Evolutionary conservation across 768 basidiomycete species (phyloP), one percentile per base, ranked within the genome.

Genomic region (Phanerochaete sordida): DNA sequence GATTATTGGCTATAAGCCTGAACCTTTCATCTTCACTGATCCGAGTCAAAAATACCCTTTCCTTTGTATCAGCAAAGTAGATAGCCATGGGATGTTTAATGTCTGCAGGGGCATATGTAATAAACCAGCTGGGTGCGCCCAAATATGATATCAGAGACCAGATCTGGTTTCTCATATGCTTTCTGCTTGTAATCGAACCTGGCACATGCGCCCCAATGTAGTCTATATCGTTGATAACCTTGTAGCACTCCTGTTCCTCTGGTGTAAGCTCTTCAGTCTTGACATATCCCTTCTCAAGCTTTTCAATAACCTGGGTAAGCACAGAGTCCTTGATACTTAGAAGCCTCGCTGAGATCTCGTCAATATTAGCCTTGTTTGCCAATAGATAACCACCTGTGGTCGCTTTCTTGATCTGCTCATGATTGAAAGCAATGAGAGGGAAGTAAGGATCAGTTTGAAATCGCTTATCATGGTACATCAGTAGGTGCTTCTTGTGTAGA

Each of bases 41-140:
- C 30, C 39, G 15, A 45, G 2, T 5, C 11, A 52, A n/a, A 57
- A 27, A 54, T 15, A 57, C 35, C 31, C 19, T 61, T 26, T 65
- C 50, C 1, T 73, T 60, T 0, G 28, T 44, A 24, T 64, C 73
- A 21, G 74, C 74, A 66, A 59, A 74, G 30, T 77, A 77, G 16
- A 77, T 35, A 39, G 68, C 72, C 6, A 78, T 57, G 3, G 75
- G 75, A 64, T 75, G 70, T 3, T 59, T 58, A 2, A 62, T 63
- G 63, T 76, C 75, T 9, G 72, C 69, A 15, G 75, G 75, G 3
- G 75, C 69, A 48, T 76, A 67, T 2, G 76, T 77, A 1, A 77
- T 72, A 56, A 72, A 78, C 75, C 74, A 77, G 0, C 62, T 57
- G 2, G 74, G 73, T 2, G 74, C 68, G 21, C 75, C 72, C 30